Percentiles rank a stretch among this genome's conserved stretches.
These are phyloP conservation scores for Viola odorata DNA, from an alignment of 345 rosid genomes.

Conservation along the genomic window DNA sequence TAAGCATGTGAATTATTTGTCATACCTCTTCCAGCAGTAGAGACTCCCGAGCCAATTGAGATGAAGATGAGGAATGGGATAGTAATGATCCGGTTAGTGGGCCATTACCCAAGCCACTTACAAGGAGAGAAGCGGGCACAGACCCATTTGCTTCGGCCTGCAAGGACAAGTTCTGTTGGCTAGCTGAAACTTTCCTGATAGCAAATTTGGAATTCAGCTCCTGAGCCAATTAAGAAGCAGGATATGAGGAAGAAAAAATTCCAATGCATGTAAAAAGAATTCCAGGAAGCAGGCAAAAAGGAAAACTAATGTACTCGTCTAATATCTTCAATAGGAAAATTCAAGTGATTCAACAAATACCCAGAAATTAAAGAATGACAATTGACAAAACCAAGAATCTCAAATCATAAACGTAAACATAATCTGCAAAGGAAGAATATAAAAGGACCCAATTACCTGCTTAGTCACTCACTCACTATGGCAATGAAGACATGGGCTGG, in stretches of 20 bases:
- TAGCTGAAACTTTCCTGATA: constrained; percentile 46
- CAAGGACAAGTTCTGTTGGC: constrained; percentile 71
- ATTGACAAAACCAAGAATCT: too few species aligned
- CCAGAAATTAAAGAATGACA: too few species aligned
- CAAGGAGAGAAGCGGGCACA: constrained; percentile 50
- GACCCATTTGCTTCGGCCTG: constrained; percentile 78
- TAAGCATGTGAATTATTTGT: background rate
- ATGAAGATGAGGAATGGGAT: constrained; percentile 68
- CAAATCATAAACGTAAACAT: too few species aligned
- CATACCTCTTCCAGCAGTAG: constrained; percentile 91
- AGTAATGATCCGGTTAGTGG: constrained; percentile 45
- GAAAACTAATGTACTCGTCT: too few species aligned
- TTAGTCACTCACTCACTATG: too few species aligned
- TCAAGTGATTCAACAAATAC: constrained; percentile 1
- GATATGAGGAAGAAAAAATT: background rate
- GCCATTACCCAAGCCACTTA: constrained; percentile 54
- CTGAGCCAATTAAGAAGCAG: too few species aligned
- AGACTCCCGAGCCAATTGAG: constrained; percentile 78
- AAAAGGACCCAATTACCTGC: too few species aligned
- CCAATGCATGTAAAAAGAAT: background rate
- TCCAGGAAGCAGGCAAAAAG: background rate
- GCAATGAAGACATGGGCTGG: too few species aligned
- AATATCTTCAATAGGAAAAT: background rate
- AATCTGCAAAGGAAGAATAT: too few species aligned
- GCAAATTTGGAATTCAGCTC: constrained; percentile 75